Evolutionary conservation across 2,329 filamentous ascomycete species (phyloP), one percentile per base, ranked within the genome.

Genomic region (Fusarium sp.): DNA sequence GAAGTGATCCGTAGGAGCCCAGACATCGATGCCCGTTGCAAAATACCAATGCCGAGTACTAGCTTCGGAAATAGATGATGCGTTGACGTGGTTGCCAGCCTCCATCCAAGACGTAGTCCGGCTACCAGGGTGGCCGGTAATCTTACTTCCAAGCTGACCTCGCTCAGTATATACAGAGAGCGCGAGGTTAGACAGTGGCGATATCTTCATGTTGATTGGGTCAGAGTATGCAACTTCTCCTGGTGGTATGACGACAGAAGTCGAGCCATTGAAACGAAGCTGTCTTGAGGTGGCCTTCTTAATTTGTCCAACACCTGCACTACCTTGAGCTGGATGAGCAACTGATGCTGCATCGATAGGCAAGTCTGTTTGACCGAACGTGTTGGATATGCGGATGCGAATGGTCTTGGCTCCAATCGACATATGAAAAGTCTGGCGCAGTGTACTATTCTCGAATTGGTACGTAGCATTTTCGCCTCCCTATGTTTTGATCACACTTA

Each of bases 11-110:
- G 21, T 33, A 4, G 66, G 66, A 4, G 11, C 65, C 66, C 55
- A 69, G 1, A 39, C 31, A 14, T 69, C 66, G 8, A 69, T 15
- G 2, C 56, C 66, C 2, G 51, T 69, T 1, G 57, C 65, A 44
- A 69, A 69, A 19, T 69, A 69, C 66, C 66, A 69, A 36, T 69
- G 66, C 2, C 44, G 51, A 17, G 66, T 67, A 8, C 66, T 69
- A 21, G 56, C 61, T 7, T 42, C 52, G 5, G 65, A 58, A 15
- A 69, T 43, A n/a, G 62, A 69, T 13, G 66, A 39, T 13, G 56
- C 56, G n/a, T 67, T 52, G 5, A 69, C 43, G 15, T 50, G 65
- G 19, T 69, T 67, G 1, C 66, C 66, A 7, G 36, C 58, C 13
- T 57, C 46, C 49, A 69, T 69, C 66, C 66, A 69, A 7, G 66